Evolutionary conservation across 2,329 filamentous ascomycete genomes (phyloP).

Genomic region (Ascochyta lentis): DNA sequence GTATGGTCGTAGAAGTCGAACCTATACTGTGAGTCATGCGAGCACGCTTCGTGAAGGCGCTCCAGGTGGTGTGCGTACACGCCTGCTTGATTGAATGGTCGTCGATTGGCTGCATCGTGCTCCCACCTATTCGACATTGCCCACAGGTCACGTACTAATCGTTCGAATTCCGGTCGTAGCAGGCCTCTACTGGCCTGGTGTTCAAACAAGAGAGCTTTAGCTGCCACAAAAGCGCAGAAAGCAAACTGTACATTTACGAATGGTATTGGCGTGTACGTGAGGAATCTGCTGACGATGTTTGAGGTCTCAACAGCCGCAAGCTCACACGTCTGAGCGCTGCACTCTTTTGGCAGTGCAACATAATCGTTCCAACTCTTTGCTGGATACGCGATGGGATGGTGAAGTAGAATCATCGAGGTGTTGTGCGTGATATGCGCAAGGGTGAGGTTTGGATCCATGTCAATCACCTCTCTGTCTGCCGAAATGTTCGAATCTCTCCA

Average conservation of each 20-base stretch:
- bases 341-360: constrained; percentile 42
- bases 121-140: constrained; percentile 41
- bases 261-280: constrained; percentile 35
- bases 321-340: constrained; percentile 44
- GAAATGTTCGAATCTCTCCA: constrained; percentile 47
- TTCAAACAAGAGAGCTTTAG: constrained; percentile 41
- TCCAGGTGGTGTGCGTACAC: constrained; percentile 38
- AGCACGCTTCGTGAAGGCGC: constrained; percentile 28
- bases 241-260: constrained; percentile 47
- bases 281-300: constrained; percentile 44
- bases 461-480: constrained; percentile 31
- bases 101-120: background rate
- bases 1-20: constrained; percentile 45
- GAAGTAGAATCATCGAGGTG: constrained; percentile 45
- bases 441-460: constrained; percentile 47
- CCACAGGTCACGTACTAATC: constrained; percentile 31
- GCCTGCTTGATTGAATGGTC: constrained; percentile 30
- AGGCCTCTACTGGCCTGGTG: constrained; percentile 27
- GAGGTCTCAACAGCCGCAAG: constrained; percentile 42
- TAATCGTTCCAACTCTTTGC: constrained; percentile 40
- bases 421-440: constrained; percentile 46
- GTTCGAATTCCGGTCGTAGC: constrained; percentile 35
- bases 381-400: constrained; percentile 42
- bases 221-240: constrained; percentile 43
- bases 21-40: constrained; percentile 27